Evolutionary conservation across 2,329 filamentous ascomycete species (phyloP).

Genomic region (Fonsecaea monophora): DNA sequence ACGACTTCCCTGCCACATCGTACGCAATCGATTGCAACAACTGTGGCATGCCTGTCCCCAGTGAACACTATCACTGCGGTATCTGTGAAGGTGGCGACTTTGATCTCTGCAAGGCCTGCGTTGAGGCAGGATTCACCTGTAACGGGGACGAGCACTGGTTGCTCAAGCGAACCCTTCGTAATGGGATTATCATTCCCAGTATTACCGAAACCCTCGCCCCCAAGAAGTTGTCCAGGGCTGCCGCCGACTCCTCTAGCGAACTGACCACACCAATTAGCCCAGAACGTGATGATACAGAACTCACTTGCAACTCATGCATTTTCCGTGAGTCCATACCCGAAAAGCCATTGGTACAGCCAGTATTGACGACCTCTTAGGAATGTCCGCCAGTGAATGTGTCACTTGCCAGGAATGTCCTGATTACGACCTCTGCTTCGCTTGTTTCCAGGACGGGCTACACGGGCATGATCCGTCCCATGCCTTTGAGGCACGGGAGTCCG

Average conservation of each 20-base stretch:
- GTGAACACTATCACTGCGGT: constrained; percentile 91
- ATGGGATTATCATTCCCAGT: constrained; percentile 82
- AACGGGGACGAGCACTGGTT: constrained; percentile 84
- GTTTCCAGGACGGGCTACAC: constrained; percentile 77
- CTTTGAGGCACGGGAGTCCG: constrained; percentile 71
- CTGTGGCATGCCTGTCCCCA: constrained; percentile 78
- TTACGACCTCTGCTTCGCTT: constrained; percentile 87
- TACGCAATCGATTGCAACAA: constrained; percentile 95
- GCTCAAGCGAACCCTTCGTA: constrained; percentile 83
- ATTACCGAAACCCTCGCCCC: constrained; percentile 80
- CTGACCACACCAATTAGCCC: constrained; percentile 29
- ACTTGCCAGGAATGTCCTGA: constrained; percentile 86
- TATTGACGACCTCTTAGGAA: constrained; percentile 57
- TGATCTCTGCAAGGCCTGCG: constrained; percentile 84
- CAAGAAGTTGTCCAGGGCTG: constrained; percentile 53
- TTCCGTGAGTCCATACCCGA: constrained; percentile 55
- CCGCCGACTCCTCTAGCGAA: constrained; percentile 32
- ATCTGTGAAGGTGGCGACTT: constrained; percentile 93
- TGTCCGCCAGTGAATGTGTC: constrained; percentile 79
- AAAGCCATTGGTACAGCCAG: constrained; percentile 8
- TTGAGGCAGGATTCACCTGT: constrained; percentile 78
- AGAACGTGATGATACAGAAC: constrained; percentile 41
- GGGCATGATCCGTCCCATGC: constrained; percentile 89
- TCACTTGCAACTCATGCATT: constrained; percentile 71
- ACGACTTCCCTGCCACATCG: constrained; percentile 48